Evolutionary conservation across 2,329 filamentous ascomycete species (phyloP), one percentile per base, ranked within the genome.

Genomic region (Colletotrichum liriopes): DNA sequence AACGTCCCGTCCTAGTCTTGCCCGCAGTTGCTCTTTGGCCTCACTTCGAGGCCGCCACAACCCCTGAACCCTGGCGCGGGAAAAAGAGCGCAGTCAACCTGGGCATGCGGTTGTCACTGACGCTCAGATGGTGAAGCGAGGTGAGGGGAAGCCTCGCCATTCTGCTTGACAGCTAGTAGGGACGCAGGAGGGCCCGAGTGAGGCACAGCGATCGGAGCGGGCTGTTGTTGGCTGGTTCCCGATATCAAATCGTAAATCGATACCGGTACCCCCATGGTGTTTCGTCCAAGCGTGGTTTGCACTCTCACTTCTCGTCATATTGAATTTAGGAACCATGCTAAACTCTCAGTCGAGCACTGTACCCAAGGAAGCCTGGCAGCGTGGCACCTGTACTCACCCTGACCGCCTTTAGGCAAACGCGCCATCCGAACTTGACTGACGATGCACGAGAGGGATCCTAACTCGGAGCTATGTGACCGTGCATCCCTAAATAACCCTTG

Each of bases 51-150:
- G n/a, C 6, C 14, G 23, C 16, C 18, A 9, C 41, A 49, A 47
- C 6, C 41, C 41, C 12, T 23, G 29, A 49, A 16, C 29, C 12
- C 58, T 23, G 41, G 37, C 55, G 11, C 39, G 7, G 16, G n/a
- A 14, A 8, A 37, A 47, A 49, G 1, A 14, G 6, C 23, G n/a
- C 26, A 39, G 18, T 37, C 3, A 6, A 59, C 29, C 23, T 4
- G 8, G 55, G 39, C 18, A 8, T 43, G 55, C 37, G 29, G 14
- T 9, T 11, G 6, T 18, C 51, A 32, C 62, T 49, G 26, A 35
- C 29, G 43, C 54, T 52, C 62, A 65, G 43, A 20, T 14, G 12
- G 43, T n/a, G 39, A 66, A 66, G 54, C 54, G 35, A 52, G 14
- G 54, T 52, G 43, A 59, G 43, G n/a, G 20, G 23, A 39, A 35